phyloP scores from a whole-genome alignment of 2,329 filamentous ascomycete genomes.

The Aspergillus fischeri region DNA sequence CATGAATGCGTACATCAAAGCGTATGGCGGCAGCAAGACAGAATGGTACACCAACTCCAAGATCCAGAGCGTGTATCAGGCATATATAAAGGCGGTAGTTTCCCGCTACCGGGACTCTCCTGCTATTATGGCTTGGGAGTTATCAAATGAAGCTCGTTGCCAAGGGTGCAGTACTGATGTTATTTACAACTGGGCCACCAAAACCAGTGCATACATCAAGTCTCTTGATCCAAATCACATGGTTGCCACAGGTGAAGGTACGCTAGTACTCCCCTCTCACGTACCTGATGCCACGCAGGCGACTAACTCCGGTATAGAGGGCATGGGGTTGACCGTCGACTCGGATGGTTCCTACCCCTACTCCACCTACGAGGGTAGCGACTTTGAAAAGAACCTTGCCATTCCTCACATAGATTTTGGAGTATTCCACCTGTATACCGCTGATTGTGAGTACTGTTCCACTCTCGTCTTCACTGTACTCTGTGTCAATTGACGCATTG shows the following conservation, averaged over 20 bases:
- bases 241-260: slow-evolving; percentile 58
- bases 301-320: slow-evolving; percentile 39
- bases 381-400: slow-evolving; percentile 49
- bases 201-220: slow-evolving; percentile 59
- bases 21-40: slow-evolving; percentile 50
- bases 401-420: slow-evolving; percentile 53
- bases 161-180: slow-evolving; percentile 54
- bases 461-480: too few relatives aligned
- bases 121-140: slow-evolving; percentile 63
- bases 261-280: not conserved
- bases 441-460: slow-evolving; percentile 30
- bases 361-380: slow-evolving; percentile 46
- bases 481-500: too few relatives aligned
- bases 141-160: slow-evolving; percentile 64
- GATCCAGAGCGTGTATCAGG: slow-evolving; percentile 56
- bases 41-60: slow-evolving; percentile 55
- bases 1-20: slow-evolving; percentile 54
- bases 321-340: slow-evolving; percentile 44
- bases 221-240: slow-evolving; percentile 58
- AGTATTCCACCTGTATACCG: slow-evolving; percentile 50
- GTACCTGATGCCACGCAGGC: too few relatives aligned
- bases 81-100: slow-evolving; percentile 58
- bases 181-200: slow-evolving; percentile 56
- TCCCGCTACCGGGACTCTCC: slow-evolving; percentile 57
- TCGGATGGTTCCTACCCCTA: slow-evolving; percentile 53